phyloP scores from a whole-genome alignment of 2,329 filamentous ascomycete genomes.

The Ilyonectria destructans region DNA sequence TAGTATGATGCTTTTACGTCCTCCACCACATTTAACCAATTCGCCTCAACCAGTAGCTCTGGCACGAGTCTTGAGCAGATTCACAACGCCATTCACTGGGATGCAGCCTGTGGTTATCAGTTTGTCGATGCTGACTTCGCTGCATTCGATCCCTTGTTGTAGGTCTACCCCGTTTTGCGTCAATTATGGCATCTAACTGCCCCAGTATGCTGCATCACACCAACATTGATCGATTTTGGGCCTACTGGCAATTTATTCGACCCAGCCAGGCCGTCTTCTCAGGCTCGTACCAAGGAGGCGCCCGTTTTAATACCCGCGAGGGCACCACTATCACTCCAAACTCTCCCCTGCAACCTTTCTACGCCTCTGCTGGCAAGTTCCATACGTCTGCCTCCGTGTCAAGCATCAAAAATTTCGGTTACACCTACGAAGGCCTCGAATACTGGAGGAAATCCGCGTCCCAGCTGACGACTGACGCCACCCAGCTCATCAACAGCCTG shows the following conservation, averaged over 20 bases:
- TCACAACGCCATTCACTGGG: slow-evolving; percentile 62
- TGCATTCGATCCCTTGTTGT: slow-evolving; percentile 63
- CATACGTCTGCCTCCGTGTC: slow-evolving; percentile 59
- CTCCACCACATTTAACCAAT: slow-evolving; percentile 55
- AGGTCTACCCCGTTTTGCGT: no score
- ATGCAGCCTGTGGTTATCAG: slow-evolving; percentile 57
- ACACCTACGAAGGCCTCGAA: slow-evolving; percentile 58
- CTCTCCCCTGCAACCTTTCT: slow-evolving; percentile 68
- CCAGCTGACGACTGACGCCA: slow-evolving; percentile 43
- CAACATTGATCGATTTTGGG: slow-evolving; percentile 77
- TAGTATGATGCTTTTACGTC: slow-evolving; percentile 61
- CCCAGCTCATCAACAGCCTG: slow-evolving; percentile 54
- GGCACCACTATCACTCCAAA: slow-evolving; percentile 60
- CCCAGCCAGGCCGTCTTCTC: slow-evolving; percentile 56
- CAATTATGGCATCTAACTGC: no score
- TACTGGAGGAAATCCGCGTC: slow-evolving; percentile 52
- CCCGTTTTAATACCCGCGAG: slow-evolving; percentile 59
- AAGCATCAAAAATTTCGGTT: slow-evolving; percentile 56
- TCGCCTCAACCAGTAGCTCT: slow-evolving; percentile 53
- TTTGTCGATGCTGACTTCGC: slow-evolving; percentile 59
- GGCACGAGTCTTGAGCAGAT: slow-evolving; percentile 61
- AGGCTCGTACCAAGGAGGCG: slow-evolving; percentile 53
- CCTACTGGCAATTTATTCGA: slow-evolving; percentile 65
- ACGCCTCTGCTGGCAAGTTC: slow-evolving; percentile 55
- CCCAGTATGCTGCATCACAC: slow-evolving; percentile 63